Base-by-base conservation (phyloP, 345 rosid species). In the Raphanus raphanistrum region DNA sequence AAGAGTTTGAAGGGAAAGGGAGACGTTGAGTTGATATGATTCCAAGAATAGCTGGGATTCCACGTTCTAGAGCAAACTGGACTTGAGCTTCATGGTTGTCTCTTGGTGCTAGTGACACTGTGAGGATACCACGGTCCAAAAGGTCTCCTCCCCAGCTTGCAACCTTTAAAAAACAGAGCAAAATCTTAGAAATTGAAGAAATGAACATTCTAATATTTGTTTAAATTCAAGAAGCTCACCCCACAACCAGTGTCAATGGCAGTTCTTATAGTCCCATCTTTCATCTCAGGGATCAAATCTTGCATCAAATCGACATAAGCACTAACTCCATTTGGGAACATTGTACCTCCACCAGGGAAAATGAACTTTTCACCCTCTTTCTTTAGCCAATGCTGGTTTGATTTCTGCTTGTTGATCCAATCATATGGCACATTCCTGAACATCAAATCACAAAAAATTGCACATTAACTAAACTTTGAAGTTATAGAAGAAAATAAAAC, bases 101-200 rank as follows among this genome's bases (percentile, higher is more conserved):
- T 48, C 55, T n/a, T 48, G 55, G 55, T 0, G 55, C 55, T 48
- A 48, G 55, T n/a, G 55, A 48, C 55, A 48, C 55, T 7, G 55
- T 48, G 55, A 48, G 55, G 55, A 48, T 48, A n/a, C 55, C 55
- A 48, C 21, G 55, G 55, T 48, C 55, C 17, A 48, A 48, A 17
- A 48, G n/a, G 55, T 48, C 55, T 48, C 55, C 55, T n/a, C 55
- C 55, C 55, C 55, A 48, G 55, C 55, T 48, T 48, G 55, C 55
- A 48, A 48, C 55, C 55, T 48, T 48, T 13, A n/a, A n/a, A n/a
- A n/a, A 48, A 48, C 55, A 48, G 55, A 48, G 17, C 7, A 48
- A 48, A 48, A 2, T 48, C 8, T 48, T 1, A 48, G 17, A 48
- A 48, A 2, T n/a, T 48, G 55, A 48, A 48, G 55, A 48, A 48